These are phyloP conservation scores for Populus tremula DNA, from an alignment of 345 rosid genomes.

Conservation along the genomic window DNA sequence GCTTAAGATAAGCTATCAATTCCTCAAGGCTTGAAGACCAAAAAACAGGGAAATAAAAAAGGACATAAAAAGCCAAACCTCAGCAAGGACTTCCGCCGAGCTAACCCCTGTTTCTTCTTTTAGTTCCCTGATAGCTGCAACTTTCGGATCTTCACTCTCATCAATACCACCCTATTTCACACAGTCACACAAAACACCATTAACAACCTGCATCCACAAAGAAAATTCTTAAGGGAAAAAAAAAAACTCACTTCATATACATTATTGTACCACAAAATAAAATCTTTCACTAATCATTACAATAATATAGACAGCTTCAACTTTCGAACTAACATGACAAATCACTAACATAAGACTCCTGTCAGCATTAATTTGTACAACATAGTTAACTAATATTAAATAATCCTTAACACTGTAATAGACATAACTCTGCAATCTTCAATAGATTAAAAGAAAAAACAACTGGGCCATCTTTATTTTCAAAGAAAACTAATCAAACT, in stretches of 20 bases:
- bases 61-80: constrained; percentile 49
- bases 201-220: background rate
- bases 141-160: constrained; percentile 79
- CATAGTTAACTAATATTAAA: background rate
- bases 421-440: background rate
- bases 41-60: background rate
- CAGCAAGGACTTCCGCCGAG: constrained; percentile 75
- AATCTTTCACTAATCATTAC: background rate
- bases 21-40: background rate
- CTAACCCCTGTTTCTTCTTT: constrained; percentile 87
- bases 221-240: background rate
- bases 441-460: background rate
- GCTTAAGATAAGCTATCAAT: background rate
- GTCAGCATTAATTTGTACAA: background rate
- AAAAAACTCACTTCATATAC: background rate
- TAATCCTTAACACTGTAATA: background rate
- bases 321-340: background rate
- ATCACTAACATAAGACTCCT: background rate
- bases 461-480: background rate
- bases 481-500: background rate
- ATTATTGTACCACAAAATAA: background rate
- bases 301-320: background rate
- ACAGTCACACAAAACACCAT: background rate
- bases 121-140: constrained; percentile 79
- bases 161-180: constrained; percentile 78